Conservation (phyloP, 345 rosid genomes). For the Aquilaria sinensis region DNA sequence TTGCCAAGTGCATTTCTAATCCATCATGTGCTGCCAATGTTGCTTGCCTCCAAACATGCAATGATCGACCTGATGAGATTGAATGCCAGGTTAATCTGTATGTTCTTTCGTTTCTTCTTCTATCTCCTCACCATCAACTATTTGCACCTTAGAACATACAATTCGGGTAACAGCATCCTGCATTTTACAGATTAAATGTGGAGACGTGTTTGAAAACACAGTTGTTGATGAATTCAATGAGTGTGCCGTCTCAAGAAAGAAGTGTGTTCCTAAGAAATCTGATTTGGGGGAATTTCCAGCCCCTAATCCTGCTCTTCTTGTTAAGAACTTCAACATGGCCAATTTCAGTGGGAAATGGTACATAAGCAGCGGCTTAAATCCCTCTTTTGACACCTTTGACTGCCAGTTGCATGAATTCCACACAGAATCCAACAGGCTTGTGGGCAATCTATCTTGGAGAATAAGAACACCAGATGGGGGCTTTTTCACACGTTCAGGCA, state of each 20-base stretch:
- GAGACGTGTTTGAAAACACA: slow-evolving; percentile 78
- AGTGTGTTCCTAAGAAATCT: slow-evolving; percentile 85
- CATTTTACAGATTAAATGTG: slow-evolving; percentile 74
- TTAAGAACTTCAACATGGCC: slow-evolving; percentile 56
- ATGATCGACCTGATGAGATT: slow-evolving; percentile 87
- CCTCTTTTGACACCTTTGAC: slow-evolving; percentile 75
- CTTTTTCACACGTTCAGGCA: slow-evolving; percentile 66
- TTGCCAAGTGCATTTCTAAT: slow-evolving; percentile 84
- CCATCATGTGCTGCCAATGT: slow-evolving; percentile 92
- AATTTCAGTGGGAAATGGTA: slow-evolving; percentile 89
- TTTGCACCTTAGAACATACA: background rate
- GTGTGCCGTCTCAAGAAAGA: slow-evolving; percentile 88
- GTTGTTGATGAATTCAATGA: slow-evolving; percentile 92
- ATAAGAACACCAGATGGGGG: slow-evolving; percentile 67
- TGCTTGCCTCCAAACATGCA: slow-evolving; percentile 96
- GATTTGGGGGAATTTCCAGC: slow-evolving; percentile 84
- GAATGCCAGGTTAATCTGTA: slow-evolving; percentile 79
- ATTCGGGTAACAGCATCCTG: slow-evolving; percentile 2
- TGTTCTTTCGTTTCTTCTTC: background rate
- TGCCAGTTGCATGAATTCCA: slow-evolving; percentile 91
- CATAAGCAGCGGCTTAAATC: slow-evolving; percentile 88
- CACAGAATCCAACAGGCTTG: slow-evolving; percentile 57
- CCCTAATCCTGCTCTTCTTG: slow-evolving; percentile 75
- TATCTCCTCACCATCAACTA: background rate
- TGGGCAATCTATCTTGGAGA: slow-evolving; percentile 84